These are phyloP conservation scores for Candida railenensis DNA, from an alignment of 805 yeast genomes.

Conservation along the genomic window DNA sequence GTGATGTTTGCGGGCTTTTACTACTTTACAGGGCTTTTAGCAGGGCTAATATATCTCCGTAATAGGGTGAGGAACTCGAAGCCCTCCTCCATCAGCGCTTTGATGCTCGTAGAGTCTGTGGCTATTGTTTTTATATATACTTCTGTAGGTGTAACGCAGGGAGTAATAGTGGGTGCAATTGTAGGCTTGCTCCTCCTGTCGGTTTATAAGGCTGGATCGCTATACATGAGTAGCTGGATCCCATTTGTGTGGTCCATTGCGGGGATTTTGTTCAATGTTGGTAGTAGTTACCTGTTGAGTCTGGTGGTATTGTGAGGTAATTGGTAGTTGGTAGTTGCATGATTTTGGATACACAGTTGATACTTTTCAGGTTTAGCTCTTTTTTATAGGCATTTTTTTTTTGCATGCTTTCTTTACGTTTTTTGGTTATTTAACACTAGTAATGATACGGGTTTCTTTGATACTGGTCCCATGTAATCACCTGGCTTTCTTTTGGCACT, in stretches of 20 bases:
- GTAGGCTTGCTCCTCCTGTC: slow-evolving; percentile 75
- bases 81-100: background rate
- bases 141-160: slow-evolving; percentile 59
- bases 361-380: background rate
- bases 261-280: slow-evolving; percentile 63
- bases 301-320: slow-evolving; percentile 5
- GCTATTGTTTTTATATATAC: slow-evolving; percentile 48
- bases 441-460: too few species aligned
- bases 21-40: slow-evolving; percentile 60
- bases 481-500: too few species aligned
- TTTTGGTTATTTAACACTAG: too few species aligned
- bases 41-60: slow-evolving; percentile 32
- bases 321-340: background rate
- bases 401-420: too few species aligned
- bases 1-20: slow-evolving; percentile 66
- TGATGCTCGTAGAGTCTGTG: slow-evolving; percentile 22
- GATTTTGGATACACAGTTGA: background rate
- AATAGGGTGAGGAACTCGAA: slow-evolving; percentile 19
- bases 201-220: slow-evolving; percentile 74
- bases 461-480: too few species aligned
- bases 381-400: background rate
- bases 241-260: slow-evolving; percentile 81
- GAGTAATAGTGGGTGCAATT: slow-evolving; percentile 69
- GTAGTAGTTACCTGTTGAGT: slow-evolving; percentile 62
- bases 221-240: slow-evolving; percentile 93